phyloP scores from a whole-genome alignment of 805 yeast genomes.

The Metschnikowia baotianmanensis region DNA sequence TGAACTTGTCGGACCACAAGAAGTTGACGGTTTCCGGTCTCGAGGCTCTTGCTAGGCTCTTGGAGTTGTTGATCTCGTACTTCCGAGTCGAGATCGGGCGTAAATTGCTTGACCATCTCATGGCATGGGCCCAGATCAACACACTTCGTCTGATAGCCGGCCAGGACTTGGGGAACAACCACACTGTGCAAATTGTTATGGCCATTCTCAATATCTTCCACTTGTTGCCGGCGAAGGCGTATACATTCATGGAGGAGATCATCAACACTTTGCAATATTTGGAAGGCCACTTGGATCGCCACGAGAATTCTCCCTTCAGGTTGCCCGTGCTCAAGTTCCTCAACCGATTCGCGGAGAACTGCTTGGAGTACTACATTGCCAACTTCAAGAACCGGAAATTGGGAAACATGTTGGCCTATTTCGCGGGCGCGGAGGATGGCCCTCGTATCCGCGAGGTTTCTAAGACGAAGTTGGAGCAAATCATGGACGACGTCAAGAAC shows the following conservation, averaged over 20 bases:
- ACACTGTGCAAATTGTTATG: slow-evolving; percentile 80
- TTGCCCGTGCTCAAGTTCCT: slow-evolving; percentile 85
- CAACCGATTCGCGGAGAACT: slow-evolving; percentile 75
- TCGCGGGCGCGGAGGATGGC: slow-evolving; percentile 56
- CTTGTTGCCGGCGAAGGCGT: slow-evolving; percentile 87
- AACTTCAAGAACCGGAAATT: slow-evolving; percentile 61
- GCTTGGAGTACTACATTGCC: slow-evolving; percentile 65
- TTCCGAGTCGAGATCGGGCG: slow-evolving; percentile 97
- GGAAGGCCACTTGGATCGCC: slow-evolving; percentile 81
- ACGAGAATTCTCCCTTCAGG: slow-evolving; percentile 85
- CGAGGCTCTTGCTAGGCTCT: slow-evolving; percentile 83
- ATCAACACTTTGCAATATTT: slow-evolving; percentile 70
- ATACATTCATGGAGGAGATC: slow-evolving; percentile 85
- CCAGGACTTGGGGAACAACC: slow-evolving; percentile 76
- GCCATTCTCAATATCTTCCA: slow-evolving; percentile 92
- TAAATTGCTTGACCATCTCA: slow-evolving; percentile 85
- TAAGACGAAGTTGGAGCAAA: slow-evolving; percentile 48
- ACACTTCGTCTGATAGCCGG: slow-evolving; percentile 73
- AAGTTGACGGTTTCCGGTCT: slow-evolving; percentile 84
- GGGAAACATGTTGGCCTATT: slow-evolving; percentile 66
- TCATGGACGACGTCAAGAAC: slow-evolving; percentile 46
- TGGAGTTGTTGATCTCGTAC: slow-evolving; percentile 85
- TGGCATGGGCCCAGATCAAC: slow-evolving; percentile 92
- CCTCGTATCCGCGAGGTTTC: slow-evolving; percentile 55
- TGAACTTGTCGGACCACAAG: slow-evolving; percentile 92